A percentile compares a stretch with the other conserved stretches of the same genome.
phyloP scores from a whole-genome alignment of 2,329 filamentous ascomycete genomes.

The Colletotrichum noveboracense region DNA sequence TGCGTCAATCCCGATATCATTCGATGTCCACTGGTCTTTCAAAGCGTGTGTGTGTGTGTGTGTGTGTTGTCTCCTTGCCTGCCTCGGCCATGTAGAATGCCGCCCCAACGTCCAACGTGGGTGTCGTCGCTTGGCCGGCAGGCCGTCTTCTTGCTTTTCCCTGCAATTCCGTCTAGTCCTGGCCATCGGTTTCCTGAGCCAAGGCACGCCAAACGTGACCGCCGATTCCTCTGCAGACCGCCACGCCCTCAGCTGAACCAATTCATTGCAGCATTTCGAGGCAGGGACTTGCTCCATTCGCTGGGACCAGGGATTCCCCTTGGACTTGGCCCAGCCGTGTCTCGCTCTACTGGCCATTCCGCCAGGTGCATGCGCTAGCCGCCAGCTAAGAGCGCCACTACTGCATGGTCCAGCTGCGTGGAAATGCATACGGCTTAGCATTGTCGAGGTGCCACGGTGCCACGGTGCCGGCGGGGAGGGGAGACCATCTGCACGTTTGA shows the following conservation, averaged over 20 bases:
- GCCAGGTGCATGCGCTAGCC: conserved; percentile 14
- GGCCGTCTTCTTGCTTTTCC: background rate
- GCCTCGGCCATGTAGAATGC: background rate
- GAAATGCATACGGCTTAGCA: conserved; percentile 19
- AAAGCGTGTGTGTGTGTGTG: background rate
- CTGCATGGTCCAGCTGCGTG: conserved; percentile 18
- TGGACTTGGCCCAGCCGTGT: conserved; percentile 6
- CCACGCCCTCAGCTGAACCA: conserved; percentile 19
- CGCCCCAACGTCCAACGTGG: background rate
- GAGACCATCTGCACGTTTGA: background rate
- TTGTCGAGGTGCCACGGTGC: background rate
- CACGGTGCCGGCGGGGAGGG: conserved; percentile 3
- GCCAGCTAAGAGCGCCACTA: conserved; percentile 9
- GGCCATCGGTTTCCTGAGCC: background rate
- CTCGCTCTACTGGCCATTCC: conserved; percentile 4
- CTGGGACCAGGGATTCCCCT: background rate
- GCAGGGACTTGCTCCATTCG: background rate
- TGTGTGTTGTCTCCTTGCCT: background rate
- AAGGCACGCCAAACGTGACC: background rate
- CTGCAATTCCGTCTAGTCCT: background rate
- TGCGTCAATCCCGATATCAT: background rate
- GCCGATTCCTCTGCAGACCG: conserved; percentile 10
- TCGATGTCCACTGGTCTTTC: background rate
- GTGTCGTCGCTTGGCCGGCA: background rate
- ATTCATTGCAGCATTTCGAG: background rate